Percentiles rank a stretch among this genome's conserved stretches.
Conservation (phyloP, 2,329 filamentous ascomycete genomes). For the Nemania sp. region DNA sequence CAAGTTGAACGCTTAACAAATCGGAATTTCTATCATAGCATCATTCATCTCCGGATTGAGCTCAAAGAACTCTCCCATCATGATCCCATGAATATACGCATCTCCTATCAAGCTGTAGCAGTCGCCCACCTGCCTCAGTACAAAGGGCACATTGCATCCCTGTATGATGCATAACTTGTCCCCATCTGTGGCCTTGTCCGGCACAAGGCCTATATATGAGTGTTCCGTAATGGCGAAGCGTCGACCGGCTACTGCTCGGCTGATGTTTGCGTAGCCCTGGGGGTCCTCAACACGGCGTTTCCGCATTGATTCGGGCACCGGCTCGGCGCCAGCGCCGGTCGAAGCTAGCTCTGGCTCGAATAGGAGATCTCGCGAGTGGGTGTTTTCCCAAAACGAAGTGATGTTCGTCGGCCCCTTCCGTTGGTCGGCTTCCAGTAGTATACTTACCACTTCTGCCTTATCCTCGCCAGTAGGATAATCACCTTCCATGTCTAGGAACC, state of each 20-base stretch:
- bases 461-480: neutral
- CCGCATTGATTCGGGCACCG: neutral
- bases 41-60: neutral
- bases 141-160: neutral
- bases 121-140: neutral
- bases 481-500: neutral
- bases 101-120: neutral
- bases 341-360: neutral
- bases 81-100: neutral
- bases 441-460: neutral
- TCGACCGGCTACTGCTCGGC: neutral
- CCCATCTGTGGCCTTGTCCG: neutral
- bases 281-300: neutral
- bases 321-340: neutral
- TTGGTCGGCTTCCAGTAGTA: neutral
- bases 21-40: neutral
- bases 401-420: neutral
- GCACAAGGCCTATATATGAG: neutral
- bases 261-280: neutral
- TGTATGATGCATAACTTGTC: neutral
- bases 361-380: neutral
- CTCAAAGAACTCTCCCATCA: neutral
- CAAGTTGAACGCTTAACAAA: neutral
- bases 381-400: neutral
- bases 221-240: neutral